These are phyloP conservation scores for Trypanosoma platydactyli DNA, from an alignment of 208 protist genomes.

Conservation along the genomic window DNA sequence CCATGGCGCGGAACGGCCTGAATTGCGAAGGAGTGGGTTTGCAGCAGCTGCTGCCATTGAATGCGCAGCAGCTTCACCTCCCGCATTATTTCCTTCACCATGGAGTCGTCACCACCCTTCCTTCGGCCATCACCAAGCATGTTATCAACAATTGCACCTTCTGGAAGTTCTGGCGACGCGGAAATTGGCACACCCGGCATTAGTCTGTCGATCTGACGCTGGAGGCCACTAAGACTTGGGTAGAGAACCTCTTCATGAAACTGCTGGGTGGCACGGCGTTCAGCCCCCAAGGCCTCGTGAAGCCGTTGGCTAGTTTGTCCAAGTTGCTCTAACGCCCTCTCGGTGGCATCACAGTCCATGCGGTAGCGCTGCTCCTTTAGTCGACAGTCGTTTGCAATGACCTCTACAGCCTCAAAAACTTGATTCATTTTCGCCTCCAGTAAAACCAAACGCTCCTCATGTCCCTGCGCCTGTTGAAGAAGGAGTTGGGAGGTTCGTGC, in stretches of 20 bases:
- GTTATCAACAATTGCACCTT: background rate
- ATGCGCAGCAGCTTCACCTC: slow-evolving; percentile 53
- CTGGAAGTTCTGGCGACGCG: slow-evolving; percentile 4
- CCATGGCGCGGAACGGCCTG: background rate
- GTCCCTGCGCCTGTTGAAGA: slow-evolving; percentile 20
- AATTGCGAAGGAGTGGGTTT: background rate
- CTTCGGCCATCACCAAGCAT: background rate
- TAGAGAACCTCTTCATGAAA: slow-evolving; percentile 21
- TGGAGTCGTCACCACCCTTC: background rate
- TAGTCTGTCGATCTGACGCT: slow-evolving; percentile 19
- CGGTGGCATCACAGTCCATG: slow-evolving; percentile 34
- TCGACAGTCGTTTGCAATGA: slow-evolving; percentile 51
- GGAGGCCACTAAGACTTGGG: slow-evolving; percentile 23
- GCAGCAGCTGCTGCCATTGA: slow-evolving; percentile 49
- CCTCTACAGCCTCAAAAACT: slow-evolving; percentile 34
- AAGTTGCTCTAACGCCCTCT: slow-evolving; percentile 6
- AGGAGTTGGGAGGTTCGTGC: slow-evolving; percentile 29
- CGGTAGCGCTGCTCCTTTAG: slow-evolving; percentile 74
- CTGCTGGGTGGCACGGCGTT: slow-evolving; percentile 7
- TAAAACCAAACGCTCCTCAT: slow-evolving; percentile 22
- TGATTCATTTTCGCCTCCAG: slow-evolving; percentile 38
- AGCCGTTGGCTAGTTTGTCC: slow-evolving; percentile 10
- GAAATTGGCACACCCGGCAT: background rate
- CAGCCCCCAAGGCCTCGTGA: background rate
- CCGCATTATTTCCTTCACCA: slow-evolving; percentile 23